Percentiles rank a stretch among this genome's conserved stretches.
Evolutionary conservation across 2,329 filamentous ascomycete species (phyloP).

Genomic region (Plectosphaerella cucumerina): DNA sequence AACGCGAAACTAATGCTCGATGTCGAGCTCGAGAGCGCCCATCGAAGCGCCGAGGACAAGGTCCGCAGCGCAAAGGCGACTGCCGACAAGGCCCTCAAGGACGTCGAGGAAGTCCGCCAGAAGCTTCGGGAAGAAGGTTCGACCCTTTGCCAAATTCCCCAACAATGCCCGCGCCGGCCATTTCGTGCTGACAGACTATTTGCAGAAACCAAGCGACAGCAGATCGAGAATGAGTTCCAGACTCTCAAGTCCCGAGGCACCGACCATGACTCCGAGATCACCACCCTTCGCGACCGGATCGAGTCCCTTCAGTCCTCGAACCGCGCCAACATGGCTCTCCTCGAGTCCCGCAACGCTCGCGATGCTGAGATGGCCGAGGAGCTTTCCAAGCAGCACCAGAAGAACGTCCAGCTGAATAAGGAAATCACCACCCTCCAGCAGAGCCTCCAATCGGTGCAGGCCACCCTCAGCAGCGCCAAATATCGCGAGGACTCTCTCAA

Average conservation of each 20-base stretch:
- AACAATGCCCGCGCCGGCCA: neutral
- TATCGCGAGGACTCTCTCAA: conserved; percentile 87
- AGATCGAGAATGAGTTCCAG: conserved; percentile 78
- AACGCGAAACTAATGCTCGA: conserved; percentile 86
- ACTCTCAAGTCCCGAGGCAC: conserved; percentile 70
- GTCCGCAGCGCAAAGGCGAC: conserved; percentile 77
- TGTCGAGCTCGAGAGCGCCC: conserved; percentile 88
- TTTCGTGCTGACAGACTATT: neutral
- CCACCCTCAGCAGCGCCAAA: conserved; percentile 73
- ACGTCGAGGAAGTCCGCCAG: conserved; percentile 75
- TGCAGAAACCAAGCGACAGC: conserved; percentile 69
- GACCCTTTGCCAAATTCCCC: conserved; percentile 12
- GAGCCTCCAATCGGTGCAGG: conserved; percentile 75
- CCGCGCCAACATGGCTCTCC: conserved; percentile 80
- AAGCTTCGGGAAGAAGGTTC: conserved; percentile 81
- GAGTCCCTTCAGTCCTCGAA: conserved; percentile 86
- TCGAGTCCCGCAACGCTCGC: conserved; percentile 84
- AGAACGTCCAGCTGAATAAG: conserved; percentile 77
- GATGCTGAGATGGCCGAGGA: conserved; percentile 85
- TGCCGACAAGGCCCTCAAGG: conserved; percentile 77
- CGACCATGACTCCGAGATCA: conserved; percentile 69
- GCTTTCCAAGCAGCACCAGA: conserved; percentile 82
- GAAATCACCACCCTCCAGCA: conserved; percentile 81
- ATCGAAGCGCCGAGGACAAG: conserved; percentile 78
- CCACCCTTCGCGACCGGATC: conserved; percentile 77